phyloP scores from a whole-genome alignment of 192 early-diverging fungal genomes.

The Coemansia guatemalensis region DNA sequence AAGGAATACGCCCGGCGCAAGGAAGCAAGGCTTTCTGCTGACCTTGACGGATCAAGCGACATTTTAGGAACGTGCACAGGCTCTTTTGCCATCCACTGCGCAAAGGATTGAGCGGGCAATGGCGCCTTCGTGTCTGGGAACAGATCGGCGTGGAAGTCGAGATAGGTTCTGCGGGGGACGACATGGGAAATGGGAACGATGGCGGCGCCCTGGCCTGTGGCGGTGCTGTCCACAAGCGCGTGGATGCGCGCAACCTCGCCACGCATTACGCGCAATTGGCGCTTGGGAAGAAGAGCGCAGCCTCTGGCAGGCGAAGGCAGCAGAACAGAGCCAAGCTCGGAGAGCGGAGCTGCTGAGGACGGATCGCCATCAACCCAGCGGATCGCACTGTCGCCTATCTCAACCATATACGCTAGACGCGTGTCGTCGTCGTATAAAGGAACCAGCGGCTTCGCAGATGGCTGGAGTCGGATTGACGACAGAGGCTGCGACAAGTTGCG shows the following conservation, averaged over 20 bases:
- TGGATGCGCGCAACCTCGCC: constrained; percentile 68
- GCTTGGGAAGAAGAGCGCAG: constrained; percentile 71
- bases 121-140: constrained; percentile 79
- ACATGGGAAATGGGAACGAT: constrained; percentile 70
- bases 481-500: constrained; percentile 62
- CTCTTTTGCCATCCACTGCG: constrained; percentile 62
- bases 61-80: constrained; percentile 30
- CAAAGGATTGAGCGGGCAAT: constrained; percentile 55
- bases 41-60: constrained; percentile 33
- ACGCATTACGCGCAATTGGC: constrained; percentile 66
- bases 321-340: constrained; percentile 36
- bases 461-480: constrained; percentile 60
- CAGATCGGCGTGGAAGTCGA: constrained; percentile 83
- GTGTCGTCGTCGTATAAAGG: constrained; percentile 85
- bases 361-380: constrained; percentile 66
- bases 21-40: constrained; percentile 17
- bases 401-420: constrained; percentile 67
- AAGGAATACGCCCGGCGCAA: constrained; percentile 14
- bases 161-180: constrained; percentile 67
- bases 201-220: constrained; percentile 55
- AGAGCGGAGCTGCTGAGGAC: constrained; percentile 25
- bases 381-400: constrained; percentile 67
- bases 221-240: constrained; percentile 21
- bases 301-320: constrained; percentile 48
- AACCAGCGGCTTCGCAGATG: constrained; percentile 66